Percentiles rank a stretch among this genome's conserved stretches.
Conservation (phyloP, 352 stramenopile genomes). For the Lagenidium sp. region DNA sequence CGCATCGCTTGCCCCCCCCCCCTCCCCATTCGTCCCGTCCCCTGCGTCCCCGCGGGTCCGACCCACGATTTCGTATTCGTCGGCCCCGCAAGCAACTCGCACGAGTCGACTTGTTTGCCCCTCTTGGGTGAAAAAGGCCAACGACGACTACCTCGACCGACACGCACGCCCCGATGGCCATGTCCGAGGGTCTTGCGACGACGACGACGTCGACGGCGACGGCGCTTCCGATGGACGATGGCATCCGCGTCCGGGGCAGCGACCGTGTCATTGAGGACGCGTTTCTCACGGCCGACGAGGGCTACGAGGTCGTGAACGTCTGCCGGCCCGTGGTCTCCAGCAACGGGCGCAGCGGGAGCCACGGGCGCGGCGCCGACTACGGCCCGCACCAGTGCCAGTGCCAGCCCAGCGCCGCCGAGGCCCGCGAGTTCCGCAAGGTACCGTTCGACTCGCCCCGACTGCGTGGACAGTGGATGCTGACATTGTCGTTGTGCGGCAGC, state of each 20-base stretch:
- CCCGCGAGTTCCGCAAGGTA: slow-evolving; percentile 80
- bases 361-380: slow-evolving; percentile 12
- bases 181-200: slow-evolving; percentile 16
- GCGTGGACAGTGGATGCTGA: not conserved
- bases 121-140: not conserved
- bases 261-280: not conserved
- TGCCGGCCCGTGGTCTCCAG: slow-evolving; percentile 3
- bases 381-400: slow-evolving; percentile 33
- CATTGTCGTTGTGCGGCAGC: slow-evolving; percentile 19
- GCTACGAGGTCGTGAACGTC: slow-evolving; percentile 3
- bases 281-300: slow-evolving; percentile 11
- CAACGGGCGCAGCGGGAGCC: not conserved
- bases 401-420: slow-evolving; percentile 56
- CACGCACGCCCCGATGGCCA: slow-evolving; percentile 33
- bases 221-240: slow-evolving; percentile 13
- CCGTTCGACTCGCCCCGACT: not conserved
- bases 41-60: too few species aligned
- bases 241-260: slow-evolving; percentile 18
- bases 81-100: too few species aligned
- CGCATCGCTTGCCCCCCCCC: too few species aligned
- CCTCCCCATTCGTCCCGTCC: too few species aligned
- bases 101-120: not conserved
- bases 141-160: slow-evolving; percentile 6
- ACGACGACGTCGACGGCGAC: slow-evolving; percentile 3
- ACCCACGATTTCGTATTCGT: too few species aligned